Evolutionary conservation across 345 rosid species (phyloP).

Genomic region (Durio zibethinus): DNA sequence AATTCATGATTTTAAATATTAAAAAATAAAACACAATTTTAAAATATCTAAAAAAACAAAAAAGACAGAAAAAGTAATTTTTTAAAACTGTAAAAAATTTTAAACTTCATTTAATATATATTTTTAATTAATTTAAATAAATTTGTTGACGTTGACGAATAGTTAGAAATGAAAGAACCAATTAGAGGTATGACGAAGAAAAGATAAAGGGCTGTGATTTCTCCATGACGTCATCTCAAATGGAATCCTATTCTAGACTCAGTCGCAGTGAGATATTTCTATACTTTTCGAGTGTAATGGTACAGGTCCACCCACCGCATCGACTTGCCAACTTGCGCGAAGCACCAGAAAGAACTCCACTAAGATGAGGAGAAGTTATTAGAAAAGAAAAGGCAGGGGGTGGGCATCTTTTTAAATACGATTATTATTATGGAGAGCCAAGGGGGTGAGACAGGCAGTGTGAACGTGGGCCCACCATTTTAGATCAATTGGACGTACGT

Average conservation of each 20-base stretch:
- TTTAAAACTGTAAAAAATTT: too few species aligned
- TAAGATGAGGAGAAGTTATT: neutral
- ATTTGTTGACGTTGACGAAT: too few species aligned
- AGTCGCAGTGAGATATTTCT: neutral
- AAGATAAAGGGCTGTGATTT: neutral
- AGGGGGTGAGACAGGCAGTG: constrained; percentile 30
- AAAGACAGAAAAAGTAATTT: too few species aligned
- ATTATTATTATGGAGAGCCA: constrained; percentile 3
- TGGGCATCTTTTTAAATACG: constrained; percentile 8
- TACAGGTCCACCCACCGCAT: neutral
- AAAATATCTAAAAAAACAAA: too few species aligned
- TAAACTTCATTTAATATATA: too few species aligned
- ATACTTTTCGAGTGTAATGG: neutral
- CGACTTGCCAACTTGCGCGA: constrained; percentile 10
- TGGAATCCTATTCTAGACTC: neutral
- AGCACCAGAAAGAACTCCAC: constrained; percentile 5
- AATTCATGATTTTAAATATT: too few species aligned
- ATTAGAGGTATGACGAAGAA: too few species aligned
- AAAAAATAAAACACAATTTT: too few species aligned
- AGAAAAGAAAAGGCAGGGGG: neutral
- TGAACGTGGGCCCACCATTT: constrained; percentile 25
- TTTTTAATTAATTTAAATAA: too few species aligned
- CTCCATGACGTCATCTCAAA: neutral
- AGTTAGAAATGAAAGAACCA: neutral
- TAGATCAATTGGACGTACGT: constrained; percentile 15